phyloP scores from a whole-genome alignment of 441 rosid genomes.

The Euphorbia schlechtendalii region DNA sequence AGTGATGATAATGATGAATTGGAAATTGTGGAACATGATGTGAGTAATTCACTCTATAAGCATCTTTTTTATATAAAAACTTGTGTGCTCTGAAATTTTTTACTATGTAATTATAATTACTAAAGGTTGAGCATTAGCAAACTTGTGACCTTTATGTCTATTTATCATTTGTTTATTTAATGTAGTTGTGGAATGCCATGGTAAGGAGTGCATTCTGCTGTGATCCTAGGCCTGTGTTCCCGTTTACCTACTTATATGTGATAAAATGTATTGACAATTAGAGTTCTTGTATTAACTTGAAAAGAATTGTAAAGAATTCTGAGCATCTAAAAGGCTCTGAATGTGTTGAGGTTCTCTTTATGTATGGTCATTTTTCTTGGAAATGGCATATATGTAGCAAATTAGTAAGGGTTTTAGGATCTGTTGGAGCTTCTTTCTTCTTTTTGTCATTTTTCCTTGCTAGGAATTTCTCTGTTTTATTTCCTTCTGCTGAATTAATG shows the following conservation, averaged over 20 bases:
- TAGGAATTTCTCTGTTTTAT: background rate
- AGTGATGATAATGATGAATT: constrained; percentile 73
- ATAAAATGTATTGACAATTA: background rate
- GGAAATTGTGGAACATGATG: constrained; percentile 87
- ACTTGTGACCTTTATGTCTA: background rate
- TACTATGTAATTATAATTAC: background rate
- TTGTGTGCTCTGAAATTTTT: background rate
- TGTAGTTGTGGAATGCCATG: background rate
- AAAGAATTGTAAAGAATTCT: background rate
- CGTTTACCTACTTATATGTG: background rate
- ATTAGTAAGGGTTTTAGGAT: background rate
- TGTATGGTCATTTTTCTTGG: background rate
- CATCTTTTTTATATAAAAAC: constrained; percentile 2
- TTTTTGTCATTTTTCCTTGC: background rate
- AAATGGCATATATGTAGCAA: background rate
- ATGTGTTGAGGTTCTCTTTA: background rate
- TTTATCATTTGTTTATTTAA: background rate
- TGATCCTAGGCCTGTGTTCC: background rate
- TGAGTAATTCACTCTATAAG: constrained; percentile 36
- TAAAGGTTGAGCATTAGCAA: background rate
- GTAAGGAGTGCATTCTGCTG: background rate
- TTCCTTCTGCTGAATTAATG: constrained; percentile 15
- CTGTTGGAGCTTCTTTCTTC: background rate
- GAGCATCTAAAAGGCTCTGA: background rate
- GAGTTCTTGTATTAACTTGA: background rate